phyloP scores from a whole-genome alignment of 768 basidiomycete species.

The Boletus sp. region DNA sequence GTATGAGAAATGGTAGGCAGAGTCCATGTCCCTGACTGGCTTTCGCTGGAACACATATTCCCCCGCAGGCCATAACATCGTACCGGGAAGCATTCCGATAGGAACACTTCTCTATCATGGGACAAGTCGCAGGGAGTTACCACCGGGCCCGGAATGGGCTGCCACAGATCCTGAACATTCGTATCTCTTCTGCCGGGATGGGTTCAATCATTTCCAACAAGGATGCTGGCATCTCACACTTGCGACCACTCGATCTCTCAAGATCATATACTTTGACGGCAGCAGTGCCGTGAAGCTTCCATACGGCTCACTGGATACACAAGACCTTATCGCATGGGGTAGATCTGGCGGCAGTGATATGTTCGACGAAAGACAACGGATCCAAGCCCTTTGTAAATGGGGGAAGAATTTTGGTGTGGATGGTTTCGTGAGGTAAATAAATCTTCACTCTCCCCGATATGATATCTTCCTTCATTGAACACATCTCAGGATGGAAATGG shows the following conservation, averaged over 20 bases:
- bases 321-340: conserved; percentile 48
- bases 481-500: conserved; percentile 27
- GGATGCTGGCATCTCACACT: conserved; percentile 20
- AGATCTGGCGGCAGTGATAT: conserved; percentile 14
- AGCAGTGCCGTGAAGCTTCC: conserved; percentile 44
- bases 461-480: background rate
- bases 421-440: conserved; percentile 46
- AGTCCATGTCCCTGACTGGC: conserved; percentile 3
- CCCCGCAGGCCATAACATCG: conserved; percentile 20
- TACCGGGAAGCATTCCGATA: conserved; percentile 32
- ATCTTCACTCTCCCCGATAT: background rate
- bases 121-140: conserved; percentile 15
- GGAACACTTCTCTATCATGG: conserved; percentile 40
- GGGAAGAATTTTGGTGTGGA: conserved; percentile 40
- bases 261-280: conserved; percentile 52
- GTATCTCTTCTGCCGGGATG: conserved; percentile 35
- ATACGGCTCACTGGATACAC: conserved; percentile 42
- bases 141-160: conserved; percentile 32
- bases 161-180: conserved; percentile 37
- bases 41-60: conserved; percentile 10
- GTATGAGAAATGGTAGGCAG: conserved; percentile 42
- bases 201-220: background rate
- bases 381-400: conserved; percentile 42
- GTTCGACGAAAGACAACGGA: conserved; percentile 35
- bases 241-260: conserved; percentile 32